Evolutionary conservation across 305 asterid genomes (phyloP).

Genomic region (Fraxinus angustifolia): DNA sequence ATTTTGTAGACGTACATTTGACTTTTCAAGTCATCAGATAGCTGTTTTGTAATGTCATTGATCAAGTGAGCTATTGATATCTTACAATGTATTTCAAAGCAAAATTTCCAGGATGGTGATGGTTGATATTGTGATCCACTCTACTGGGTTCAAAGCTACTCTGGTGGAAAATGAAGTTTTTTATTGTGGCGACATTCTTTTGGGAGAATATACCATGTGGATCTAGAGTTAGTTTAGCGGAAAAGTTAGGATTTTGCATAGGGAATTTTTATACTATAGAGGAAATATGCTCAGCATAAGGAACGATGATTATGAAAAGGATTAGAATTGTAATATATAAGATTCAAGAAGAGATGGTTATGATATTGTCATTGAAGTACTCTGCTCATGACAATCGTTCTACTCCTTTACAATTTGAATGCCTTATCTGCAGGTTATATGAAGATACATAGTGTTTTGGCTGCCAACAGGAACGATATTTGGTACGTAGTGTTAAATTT

Average conservation of each 20-base stretch:
- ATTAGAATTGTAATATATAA: not conserved
- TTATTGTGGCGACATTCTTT: not conserved
- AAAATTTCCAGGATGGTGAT: not conserved
- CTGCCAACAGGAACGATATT: conserved; percentile 26
- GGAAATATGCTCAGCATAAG: not conserved
- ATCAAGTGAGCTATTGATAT: not conserved
- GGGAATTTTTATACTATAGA: not conserved
- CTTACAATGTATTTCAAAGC: not conserved
- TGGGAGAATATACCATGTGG: not conserved
- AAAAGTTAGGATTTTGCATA: not conserved
- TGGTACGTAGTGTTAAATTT: conserved; percentile 32
- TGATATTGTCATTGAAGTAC: conserved; percentile 20
- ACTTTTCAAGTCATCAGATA: not conserved
- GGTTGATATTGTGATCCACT: not conserved
- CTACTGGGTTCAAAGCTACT: not conserved
- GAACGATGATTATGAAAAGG: conserved; percentile 4
- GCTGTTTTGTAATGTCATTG: not conserved
- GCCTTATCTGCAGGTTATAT: conserved; percentile 42
- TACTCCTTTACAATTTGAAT: conserved; percentile 30
- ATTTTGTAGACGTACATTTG: not conserved
- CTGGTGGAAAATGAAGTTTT: not conserved
- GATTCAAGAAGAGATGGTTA: not conserved
- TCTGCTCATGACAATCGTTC: conserved; percentile 17
- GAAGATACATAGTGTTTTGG: conserved; percentile 37
- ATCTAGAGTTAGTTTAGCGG: not conserved